phyloP scores from a whole-genome alignment of 495 filamentous ascomycete genomes.

The Aspergillus panamensis region DNA sequence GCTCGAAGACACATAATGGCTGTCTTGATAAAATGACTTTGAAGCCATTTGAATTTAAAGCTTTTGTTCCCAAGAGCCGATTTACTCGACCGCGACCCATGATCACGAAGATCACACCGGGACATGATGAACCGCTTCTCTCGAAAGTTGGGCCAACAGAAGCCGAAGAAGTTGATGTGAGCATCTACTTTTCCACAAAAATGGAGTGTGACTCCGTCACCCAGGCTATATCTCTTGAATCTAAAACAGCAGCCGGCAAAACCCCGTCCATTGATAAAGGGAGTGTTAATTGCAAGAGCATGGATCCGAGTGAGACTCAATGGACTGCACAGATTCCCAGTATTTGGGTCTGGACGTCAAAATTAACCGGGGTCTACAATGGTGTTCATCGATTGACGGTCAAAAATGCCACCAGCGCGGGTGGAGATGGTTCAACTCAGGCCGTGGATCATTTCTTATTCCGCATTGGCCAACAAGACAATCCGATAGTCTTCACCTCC shows the following conservation, averaged over 20 bases:
- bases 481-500: conserved; percentile 55
- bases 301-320: conserved; percentile 24
- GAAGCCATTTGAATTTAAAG: conserved; percentile 58
- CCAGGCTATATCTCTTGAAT: conserved; percentile 50
- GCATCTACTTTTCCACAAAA: conserved; percentile 56
- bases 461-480: conserved; percentile 53
- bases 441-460: conserved; percentile 55
- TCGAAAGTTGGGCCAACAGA: conserved; percentile 46
- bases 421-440: conserved; percentile 41
- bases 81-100: conserved; percentile 56
- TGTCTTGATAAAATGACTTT: conserved; percentile 54
- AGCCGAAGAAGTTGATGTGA: conserved; percentile 45
- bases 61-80: conserved; percentile 53
- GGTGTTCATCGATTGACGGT: conserved; percentile 64
- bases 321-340: conserved; percentile 52
- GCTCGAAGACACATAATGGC: conserved; percentile 48
- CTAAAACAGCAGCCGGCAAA: conserved; percentile 45
- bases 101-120: conserved; percentile 62
- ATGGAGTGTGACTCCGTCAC: conserved; percentile 62
- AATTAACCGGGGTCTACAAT: conserved; percentile 57
- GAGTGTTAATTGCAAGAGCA: conserved; percentile 43
- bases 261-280: conserved; percentile 37
- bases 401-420: conserved; percentile 46
- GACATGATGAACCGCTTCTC: conserved; percentile 58
- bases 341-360: conserved; percentile 52